phyloP scores from a whole-genome alignment of 2,329 filamentous ascomycete species.

The Epichloe elymi region DNA sequence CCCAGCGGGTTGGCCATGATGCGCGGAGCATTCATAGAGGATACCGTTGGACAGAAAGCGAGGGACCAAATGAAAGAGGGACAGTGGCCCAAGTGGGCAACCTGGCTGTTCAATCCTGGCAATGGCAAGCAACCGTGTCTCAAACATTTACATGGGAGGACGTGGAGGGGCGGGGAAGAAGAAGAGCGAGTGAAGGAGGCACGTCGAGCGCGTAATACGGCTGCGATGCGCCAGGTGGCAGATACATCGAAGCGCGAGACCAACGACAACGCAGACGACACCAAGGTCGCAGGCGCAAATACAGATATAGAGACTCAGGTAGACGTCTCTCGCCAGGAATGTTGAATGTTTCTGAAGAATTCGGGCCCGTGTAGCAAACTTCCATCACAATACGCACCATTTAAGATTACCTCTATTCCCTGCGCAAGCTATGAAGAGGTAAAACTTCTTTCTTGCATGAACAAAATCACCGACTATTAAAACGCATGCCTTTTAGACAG shows the following conservation, averaged over 20 bases:
- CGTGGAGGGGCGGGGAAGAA: conserved; percentile 27
- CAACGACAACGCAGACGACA: neutral
- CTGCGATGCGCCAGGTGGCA: neutral
- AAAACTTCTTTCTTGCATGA: too few relatives aligned
- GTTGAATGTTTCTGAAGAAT: too few relatives aligned
- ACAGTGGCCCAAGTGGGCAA: conserved; percentile 37
- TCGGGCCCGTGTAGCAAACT: too few relatives aligned
- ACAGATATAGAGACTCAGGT: too few relatives aligned
- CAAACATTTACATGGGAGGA: conserved; percentile 37
- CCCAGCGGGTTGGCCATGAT: conserved; percentile 34
- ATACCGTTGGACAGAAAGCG: conserved; percentile 40
- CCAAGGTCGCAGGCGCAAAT: too few relatives aligned
- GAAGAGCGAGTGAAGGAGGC: conserved; percentile 5
- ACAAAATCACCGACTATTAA: too few relatives aligned
- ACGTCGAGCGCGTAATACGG: neutral
- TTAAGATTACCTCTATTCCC: too few relatives aligned
- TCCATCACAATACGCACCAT: too few relatives aligned
- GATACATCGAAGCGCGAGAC: neutral
- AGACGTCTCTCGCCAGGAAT: too few relatives aligned
- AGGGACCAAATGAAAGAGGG: conserved; percentile 44
- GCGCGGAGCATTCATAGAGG: conserved; percentile 42
- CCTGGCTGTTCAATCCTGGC: conserved; percentile 41
- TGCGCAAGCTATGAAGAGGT: too few relatives aligned
- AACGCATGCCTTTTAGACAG: too few relatives aligned
- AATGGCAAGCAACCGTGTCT: conserved; percentile 32